Evolutionary conservation across 306 rosid genomes (phyloP).

Genomic region (Cercis canadensis): DNA sequence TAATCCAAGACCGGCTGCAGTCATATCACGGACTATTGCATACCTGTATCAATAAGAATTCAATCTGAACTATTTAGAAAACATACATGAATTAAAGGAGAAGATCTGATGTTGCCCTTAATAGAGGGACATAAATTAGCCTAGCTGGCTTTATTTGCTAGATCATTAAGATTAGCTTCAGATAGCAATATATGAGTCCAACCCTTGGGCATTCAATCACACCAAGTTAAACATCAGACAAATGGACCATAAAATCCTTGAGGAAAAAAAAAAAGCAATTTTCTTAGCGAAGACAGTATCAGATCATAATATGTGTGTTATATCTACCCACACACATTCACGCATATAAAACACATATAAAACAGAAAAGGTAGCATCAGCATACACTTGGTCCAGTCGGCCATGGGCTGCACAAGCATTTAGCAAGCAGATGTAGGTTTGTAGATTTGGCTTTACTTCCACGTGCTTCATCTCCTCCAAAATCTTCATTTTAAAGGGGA

Average conservation of each 20-base stretch:
- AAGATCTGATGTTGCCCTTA: slow-evolving; percentile 27
- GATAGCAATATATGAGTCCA: slow-evolving; percentile 11
- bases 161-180: slow-evolving; percentile 14
- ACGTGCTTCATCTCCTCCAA: slow-evolving; percentile 87
- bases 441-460: slow-evolving; percentile 82
- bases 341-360: no score
- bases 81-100: background rate
- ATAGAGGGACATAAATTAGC: background rate
- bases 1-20: slow-evolving; percentile 95
- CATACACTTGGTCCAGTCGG: slow-evolving; percentile 87
- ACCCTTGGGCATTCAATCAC: background rate
- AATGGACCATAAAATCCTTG: background rate
- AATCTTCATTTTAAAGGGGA: slow-evolving; percentile 51
- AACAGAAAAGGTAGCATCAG: slow-evolving; percentile 6
- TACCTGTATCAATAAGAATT: slow-evolving; percentile 58
- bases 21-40: slow-evolving; percentile 95
- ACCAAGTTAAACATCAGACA: slow-evolving; percentile 9
- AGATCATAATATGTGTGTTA: background rate
- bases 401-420: slow-evolving; percentile 90
- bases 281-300: slow-evolving; percentile 6
- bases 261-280: background rate
- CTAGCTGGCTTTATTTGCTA: slow-evolving; percentile 1
- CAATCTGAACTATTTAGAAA: slow-evolving; percentile 7
- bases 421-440: slow-evolving; percentile 85
- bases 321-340: no score